Conservation (phyloP, 106 monocot species). For the Amphibolis antarctica region DNA sequence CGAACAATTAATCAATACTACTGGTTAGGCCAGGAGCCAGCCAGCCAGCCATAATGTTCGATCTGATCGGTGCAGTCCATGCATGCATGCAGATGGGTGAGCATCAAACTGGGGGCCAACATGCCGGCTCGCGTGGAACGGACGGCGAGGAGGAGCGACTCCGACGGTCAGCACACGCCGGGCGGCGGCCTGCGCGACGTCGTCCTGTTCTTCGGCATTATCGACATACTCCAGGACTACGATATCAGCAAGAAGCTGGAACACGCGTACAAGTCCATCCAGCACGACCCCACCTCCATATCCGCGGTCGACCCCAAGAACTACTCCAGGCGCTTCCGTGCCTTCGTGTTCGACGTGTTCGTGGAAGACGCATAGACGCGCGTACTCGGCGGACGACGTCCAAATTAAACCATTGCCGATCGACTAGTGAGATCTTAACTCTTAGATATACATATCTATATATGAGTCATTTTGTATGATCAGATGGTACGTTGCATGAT, state of each 20-base stretch:
- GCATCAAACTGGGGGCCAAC: constrained; percentile 53
- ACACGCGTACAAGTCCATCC: constrained; percentile 90
- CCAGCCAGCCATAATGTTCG: too few species aligned
- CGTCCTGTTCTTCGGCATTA: constrained; percentile 75
- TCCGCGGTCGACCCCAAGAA: constrained; percentile 84
- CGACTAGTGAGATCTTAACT: too few species aligned
- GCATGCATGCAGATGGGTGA: constrained; percentile 28
- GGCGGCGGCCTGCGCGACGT: constrained; percentile 56
- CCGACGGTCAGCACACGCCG: constrained; percentile 36
- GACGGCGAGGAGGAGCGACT: constrained; percentile 33
- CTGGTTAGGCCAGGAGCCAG: too few species aligned
- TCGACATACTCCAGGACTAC: too few species aligned
- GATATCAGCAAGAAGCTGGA: too few species aligned
- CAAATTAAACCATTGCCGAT: too few species aligned
- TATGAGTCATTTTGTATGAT: too few species aligned
- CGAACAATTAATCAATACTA: too few species aligned
- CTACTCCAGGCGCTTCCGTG: constrained; percentile 70
- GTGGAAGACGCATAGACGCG: constrained; percentile 33
- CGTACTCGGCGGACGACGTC: too few species aligned
- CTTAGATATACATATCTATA: too few species aligned
- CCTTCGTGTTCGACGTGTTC: constrained; percentile 73
- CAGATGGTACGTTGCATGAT: too few species aligned
- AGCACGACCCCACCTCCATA: constrained; percentile 77
- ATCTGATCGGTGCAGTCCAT: too few species aligned
- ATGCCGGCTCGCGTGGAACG: constrained; percentile 62